A percentile compares a stretch with the other conserved stretches of the same genome.
Evolutionary conservation across 306 rosid genomes (phyloP).

Genomic region (Quercus wislizeni): DNA sequence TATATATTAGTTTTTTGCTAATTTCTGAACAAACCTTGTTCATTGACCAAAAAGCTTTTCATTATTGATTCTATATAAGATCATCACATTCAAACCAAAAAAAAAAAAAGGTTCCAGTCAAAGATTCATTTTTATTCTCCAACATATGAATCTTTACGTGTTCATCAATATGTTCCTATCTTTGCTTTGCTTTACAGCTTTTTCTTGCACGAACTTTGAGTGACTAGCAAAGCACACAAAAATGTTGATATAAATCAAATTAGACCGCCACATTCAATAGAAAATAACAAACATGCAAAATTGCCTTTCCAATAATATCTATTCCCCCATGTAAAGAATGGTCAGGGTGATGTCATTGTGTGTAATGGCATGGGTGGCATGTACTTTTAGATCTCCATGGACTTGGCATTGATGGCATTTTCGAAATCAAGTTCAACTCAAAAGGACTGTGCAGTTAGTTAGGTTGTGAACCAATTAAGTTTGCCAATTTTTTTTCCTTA

Average conservation of each 20-base stretch:
- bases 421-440: too few species aligned
- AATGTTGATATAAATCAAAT: neutral
- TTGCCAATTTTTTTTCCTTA: too few species aligned
- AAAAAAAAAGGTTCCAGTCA: constrained; percentile 23
- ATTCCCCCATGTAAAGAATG: too few species aligned
- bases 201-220: neutral
- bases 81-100: constrained; percentile 30
- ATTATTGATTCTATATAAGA: constrained; percentile 5
- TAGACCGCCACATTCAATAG: neutral
- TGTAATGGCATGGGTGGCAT: too few species aligned
- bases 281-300: neutral
- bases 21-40: constrained; percentile 17
- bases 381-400: too few species aligned
- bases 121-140: constrained; percentile 29
- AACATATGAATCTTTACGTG: constrained; percentile 12
- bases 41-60: constrained; percentile 22
- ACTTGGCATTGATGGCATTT: too few species aligned
- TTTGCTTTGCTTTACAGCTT: neutral
- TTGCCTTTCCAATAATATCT: neutral
- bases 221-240: too few species aligned
- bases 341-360: too few species aligned
- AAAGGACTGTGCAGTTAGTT: too few species aligned
- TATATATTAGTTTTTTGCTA: constrained; percentile 5
- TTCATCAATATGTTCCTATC: neutral
- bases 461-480: too few species aligned